A percentile compares a stretch with the other conserved stretches of the same genome.
Evolutionary conservation across 2,329 filamentous ascomycete species (phyloP).

Genomic region (Colletotrichum cereale): DNA sequence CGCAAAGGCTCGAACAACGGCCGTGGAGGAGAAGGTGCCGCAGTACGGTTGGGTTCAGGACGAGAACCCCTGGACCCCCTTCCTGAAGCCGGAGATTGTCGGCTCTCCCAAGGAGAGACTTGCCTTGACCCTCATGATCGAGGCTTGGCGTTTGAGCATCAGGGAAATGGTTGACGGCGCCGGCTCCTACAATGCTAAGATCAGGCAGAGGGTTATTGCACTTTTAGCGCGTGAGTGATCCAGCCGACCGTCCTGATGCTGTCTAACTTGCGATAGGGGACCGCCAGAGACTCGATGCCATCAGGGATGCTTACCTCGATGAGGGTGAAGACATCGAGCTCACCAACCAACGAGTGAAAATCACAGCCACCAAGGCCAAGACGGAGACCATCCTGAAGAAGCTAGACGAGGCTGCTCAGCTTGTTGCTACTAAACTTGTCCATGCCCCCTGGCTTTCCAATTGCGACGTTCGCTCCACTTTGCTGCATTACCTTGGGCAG

Average conservation of each 20-base stretch:
- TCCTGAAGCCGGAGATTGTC: constrained; percentile 18
- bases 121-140: constrained; percentile 58
- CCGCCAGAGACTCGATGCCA: constrained; percentile 43
- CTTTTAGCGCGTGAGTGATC: constrained; percentile 30
- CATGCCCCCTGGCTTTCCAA: constrained; percentile 44
- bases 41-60: constrained; percentile 58
- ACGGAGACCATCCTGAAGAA: constrained; percentile 51
- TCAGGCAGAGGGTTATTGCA: constrained; percentile 45
- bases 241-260: too few relatives aligned
- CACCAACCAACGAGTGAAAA: constrained; percentile 47
- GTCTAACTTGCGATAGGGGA: constrained; percentile 25
- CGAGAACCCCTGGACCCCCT: constrained; percentile 58
- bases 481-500: constrained; percentile 52
- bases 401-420: constrained; percentile 21
- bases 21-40: constrained; percentile 21
- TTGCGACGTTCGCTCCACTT: constrained; percentile 42
- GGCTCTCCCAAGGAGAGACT: constrained; percentile 55
- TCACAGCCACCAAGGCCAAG: constrained; percentile 52
- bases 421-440: constrained; percentile 43
- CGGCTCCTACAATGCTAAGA: constrained; percentile 55
- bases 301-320: constrained; percentile 38
- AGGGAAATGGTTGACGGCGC: constrained; percentile 58
- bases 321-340: constrained; percentile 54
- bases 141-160: constrained; percentile 64
- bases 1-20: constrained; percentile 6